A percentile compares a stretch with the other conserved stretches of the same genome.
These are phyloP conservation scores for Lipomyces sp. DNA, from an alignment of 805 yeast species.

Conservation along the genomic window DNA sequence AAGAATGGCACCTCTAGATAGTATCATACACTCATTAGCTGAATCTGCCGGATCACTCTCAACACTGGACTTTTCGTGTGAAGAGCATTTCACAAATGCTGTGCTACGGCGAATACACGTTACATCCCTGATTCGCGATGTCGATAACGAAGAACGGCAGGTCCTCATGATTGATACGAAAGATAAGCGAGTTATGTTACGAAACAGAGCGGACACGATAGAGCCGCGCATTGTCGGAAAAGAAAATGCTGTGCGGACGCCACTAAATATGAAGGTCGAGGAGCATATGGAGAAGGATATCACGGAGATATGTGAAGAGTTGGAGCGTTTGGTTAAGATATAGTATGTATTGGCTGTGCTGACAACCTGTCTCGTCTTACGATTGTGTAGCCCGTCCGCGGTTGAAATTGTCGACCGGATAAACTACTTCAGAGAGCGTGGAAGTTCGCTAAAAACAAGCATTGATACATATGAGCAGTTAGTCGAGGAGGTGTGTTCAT, in stretches of 20 bases:
- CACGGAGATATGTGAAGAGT: conserved; percentile 29
- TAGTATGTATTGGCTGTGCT: conserved; percentile 21
- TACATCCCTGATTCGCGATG: conserved; percentile 39
- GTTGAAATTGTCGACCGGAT: conserved; percentile 29
- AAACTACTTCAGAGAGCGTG: conserved; percentile 26
- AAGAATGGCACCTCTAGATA: conserved; percentile 22
- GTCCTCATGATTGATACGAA: conserved; percentile 23
- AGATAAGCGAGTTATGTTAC: conserved; percentile 16
- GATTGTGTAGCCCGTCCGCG: conserved; percentile 32
- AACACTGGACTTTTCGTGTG: conserved; percentile 33
- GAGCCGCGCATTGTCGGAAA: conserved; percentile 2
- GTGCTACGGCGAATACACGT: conserved; percentile 31
- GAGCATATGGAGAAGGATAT: conserved; percentile 25
- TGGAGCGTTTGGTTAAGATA: conserved; percentile 25
- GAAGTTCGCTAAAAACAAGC: conserved; percentile 18
- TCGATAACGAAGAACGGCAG: conserved; percentile 33
- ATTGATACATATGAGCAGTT: conserved; percentile 23
- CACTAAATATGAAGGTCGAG: conserved; percentile 18
- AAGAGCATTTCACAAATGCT: conserved; percentile 39
- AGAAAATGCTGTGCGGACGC: conserved; percentile 15
- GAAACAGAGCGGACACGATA: conserved; percentile 8
- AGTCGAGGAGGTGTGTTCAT: conserved; percentile 28
- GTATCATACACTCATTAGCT: conserved; percentile 28
- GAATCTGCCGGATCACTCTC: conserved; percentile 38
- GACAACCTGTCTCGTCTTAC: too few species aligned